These are phyloP conservation scores for Phytophthora idaei DNA, from an alignment of 352 stramenopile genomes.

Conservation along the genomic window DNA sequence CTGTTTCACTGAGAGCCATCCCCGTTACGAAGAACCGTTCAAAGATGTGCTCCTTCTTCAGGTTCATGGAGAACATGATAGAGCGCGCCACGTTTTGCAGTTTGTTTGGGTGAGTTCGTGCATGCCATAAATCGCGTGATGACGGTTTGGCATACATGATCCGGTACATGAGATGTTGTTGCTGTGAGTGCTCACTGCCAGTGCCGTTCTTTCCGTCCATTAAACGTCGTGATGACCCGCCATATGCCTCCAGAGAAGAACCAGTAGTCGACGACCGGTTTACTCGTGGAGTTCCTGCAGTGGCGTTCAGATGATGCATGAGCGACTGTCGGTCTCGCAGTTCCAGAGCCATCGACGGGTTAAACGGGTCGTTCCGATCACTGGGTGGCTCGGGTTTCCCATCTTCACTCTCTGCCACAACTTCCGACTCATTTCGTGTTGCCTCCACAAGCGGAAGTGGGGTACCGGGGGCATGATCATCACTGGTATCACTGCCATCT, in stretches of 20 bases:
- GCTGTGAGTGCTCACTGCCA: constrained; percentile 35
- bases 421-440: constrained; percentile 25
- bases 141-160: constrained; percentile 81
- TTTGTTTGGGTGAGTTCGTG: constrained; percentile 48
- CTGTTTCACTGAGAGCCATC: constrained; percentile 39
- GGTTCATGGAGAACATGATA: constrained; percentile 81
- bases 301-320: constrained; percentile 33
- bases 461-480: constrained; percentile 7
- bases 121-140: constrained; percentile 63
- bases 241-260: constrained; percentile 40
- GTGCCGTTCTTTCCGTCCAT: constrained; percentile 29
- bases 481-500: constrained; percentile 26
- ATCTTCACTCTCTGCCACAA: constrained; percentile 18
- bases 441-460: constrained; percentile 16
- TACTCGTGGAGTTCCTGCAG: constrained; percentile 25
- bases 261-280: constrained; percentile 68
- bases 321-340: constrained; percentile 39
- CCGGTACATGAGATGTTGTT: constrained; percentile 72
- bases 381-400: constrained; percentile 7
- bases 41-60: constrained; percentile 84
- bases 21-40: constrained; percentile 84
- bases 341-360: constrained; percentile 29
- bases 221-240: constrained; percentile 23
- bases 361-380: constrained; percentile 12
- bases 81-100: constrained; percentile 71